Conservation (phyloP, 805 yeast species). For the Brettanomyces nanus region DNA sequence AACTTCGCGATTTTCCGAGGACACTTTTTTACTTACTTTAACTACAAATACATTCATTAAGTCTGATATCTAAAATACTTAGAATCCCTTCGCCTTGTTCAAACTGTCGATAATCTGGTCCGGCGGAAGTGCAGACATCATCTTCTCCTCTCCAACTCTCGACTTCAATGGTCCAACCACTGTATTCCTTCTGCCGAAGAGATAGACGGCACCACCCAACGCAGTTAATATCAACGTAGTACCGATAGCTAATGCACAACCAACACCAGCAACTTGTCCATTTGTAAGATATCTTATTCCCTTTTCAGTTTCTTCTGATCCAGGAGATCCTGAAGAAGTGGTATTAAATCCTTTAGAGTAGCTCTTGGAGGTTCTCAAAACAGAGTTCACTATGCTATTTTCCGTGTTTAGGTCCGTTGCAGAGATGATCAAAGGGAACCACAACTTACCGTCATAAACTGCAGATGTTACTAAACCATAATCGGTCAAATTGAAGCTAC, state of each 20-base stretch:
- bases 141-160: slow-evolving; percentile 53
- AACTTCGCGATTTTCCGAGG: too few relatives aligned
- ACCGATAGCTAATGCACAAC: slow-evolving; percentile 59
- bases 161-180: slow-evolving; percentile 39
- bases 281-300: slow-evolving; percentile 26
- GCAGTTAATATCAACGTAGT: slow-evolving; percentile 32
- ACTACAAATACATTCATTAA: too few relatives aligned
- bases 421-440: slow-evolving; percentile 60
- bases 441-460: slow-evolving; percentile 50
- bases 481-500: slow-evolving; percentile 37
- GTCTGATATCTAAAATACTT: too few relatives aligned
- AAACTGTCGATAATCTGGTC: slow-evolving; percentile 32
- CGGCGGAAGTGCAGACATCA: slow-evolving; percentile 58
- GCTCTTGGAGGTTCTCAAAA: slow-evolving; percentile 14
- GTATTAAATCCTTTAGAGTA: slow-evolving; percentile 5
- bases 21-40: too few relatives aligned
- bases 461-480: slow-evolving; percentile 59
- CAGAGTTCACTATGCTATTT: slow-evolving; percentile 18
- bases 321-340: slow-evolving; percentile 7
- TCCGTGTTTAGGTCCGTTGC: slow-evolving; percentile 21
- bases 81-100: slow-evolving; percentile 13
- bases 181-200: slow-evolving; percentile 30
- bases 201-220: slow-evolving; percentile 30
- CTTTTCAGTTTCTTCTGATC: slow-evolving; percentile 2
- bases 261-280: slow-evolving; percentile 63